Conservation (phyloP, 2,329 filamentous ascomycete species). For the Bipolaris oryzae region DNA sequence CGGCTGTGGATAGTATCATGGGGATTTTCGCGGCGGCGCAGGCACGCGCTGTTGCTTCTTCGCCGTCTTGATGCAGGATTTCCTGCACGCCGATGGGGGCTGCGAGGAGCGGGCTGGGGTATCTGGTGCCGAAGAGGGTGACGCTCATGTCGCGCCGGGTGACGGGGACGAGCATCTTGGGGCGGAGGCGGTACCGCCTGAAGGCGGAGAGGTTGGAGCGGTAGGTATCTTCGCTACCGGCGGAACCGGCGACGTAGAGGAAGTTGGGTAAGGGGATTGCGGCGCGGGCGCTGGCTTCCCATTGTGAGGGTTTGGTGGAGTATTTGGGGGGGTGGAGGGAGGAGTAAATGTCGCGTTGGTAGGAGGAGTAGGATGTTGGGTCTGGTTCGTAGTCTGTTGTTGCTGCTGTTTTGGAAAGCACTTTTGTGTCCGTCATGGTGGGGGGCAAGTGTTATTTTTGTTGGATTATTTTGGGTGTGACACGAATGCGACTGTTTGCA, state of each 20-base stretch:
- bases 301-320: conserved; percentile 50
- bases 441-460: neutral
- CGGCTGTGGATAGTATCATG: conserved; percentile 71
- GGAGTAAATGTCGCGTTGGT: conserved; percentile 48
- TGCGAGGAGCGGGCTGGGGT: conserved; percentile 63
- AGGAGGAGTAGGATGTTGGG: conserved; percentile 40
- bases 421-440: conserved; percentile 3
- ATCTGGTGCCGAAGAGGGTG: conserved; percentile 50
- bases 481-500: neutral
- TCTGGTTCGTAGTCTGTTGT: conserved; percentile 42
- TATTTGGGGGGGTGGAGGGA: conserved; percentile 46
- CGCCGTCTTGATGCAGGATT: conserved; percentile 69
- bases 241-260: conserved; percentile 48
- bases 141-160: conserved; percentile 33
- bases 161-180: conserved; percentile 50
- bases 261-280: conserved; percentile 48
- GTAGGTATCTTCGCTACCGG: conserved; percentile 47
- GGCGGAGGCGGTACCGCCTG: conserved; percentile 47
- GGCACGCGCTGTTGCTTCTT: conserved; percentile 67
- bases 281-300: conserved; percentile 45
- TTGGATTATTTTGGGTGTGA: neutral
- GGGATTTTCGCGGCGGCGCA: conserved; percentile 67
- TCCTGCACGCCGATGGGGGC: conserved; percentile 73
- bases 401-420: conserved; percentile 2
- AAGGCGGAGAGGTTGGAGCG: conserved; percentile 49